Evolutionary conservation across 2,329 filamentous ascomycete genomes (phyloP), one percentile per base, ranked within the genome.

Genomic region (Cyclaneusma minus): DNA sequence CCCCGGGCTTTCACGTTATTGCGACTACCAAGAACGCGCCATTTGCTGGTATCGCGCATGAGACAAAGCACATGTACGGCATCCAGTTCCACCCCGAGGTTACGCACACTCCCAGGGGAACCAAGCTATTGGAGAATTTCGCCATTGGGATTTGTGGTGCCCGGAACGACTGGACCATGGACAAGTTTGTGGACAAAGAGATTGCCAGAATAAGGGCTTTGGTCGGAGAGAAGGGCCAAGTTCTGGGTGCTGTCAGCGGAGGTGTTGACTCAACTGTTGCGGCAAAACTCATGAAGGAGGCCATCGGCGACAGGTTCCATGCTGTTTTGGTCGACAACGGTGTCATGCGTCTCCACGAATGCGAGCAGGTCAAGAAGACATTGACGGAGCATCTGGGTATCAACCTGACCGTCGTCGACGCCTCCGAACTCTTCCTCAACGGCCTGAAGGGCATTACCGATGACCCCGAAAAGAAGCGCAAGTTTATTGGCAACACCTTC

Each of bases 21-120:
- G 84, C 79, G 26, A 75, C 62, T 4, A 87, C 83, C 3, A 47
- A 59, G 26, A 91, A 89, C 55, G 72, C 79, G 1, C 68, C 74
- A 13, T 92, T 68, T 40, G 85, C 85, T 7, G 82, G 70, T 31
- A 91, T 87, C 40, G 78, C 75, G 11, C 77, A 84, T 47, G 46
- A 68, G 47, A 52, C 54, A 6, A 70, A 76, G 56, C 71, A 73
- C 14, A 73, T 81, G 39, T 34, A 38, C 20, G 55, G 78, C 29
- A 68, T 93, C 24, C 85, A 94, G 47, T 87, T 93, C 50, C 85
- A 93, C 51, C 84, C 85, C 1, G 85, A 94, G 49, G 66, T 93
- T 29, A 74, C 67, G 9, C 71, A 82, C 45, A 84, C 78, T 0
- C 62, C 68, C 6, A 60, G 65, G 29, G 84, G 85, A 17, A 75